These are phyloP conservation scores for Phytophthora ohioensis DNA, from an alignment of 352 stramenopile species.

Conservation along the genomic window DNA sequence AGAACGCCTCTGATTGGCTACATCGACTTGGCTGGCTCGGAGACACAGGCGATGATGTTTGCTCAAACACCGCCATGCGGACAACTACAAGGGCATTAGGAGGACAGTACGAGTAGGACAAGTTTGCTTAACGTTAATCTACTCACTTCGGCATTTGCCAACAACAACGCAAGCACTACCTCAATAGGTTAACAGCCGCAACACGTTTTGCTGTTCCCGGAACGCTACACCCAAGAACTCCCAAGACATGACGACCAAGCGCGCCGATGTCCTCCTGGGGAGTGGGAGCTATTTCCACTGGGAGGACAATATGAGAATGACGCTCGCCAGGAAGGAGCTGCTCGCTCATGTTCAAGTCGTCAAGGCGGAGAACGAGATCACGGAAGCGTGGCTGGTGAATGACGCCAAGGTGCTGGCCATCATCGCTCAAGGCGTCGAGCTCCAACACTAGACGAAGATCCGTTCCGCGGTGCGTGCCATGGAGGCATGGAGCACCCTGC, in stretches of 20 bases:
- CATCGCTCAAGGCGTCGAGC: neutral
- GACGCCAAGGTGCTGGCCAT: neutral
- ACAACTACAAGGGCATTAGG: no score
- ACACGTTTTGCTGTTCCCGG: neutral
- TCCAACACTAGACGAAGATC: neutral
- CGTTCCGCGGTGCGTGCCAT: neutral
- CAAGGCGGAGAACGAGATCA: neutral
- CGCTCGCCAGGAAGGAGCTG: neutral
- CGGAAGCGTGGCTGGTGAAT: neutral
- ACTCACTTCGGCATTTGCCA: neutral
- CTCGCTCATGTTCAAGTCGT: neutral
- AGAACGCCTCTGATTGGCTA: no score
- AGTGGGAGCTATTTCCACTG: neutral
- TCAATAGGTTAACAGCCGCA: neutral
- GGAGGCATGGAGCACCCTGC: neutral
- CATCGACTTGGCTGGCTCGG: no score
- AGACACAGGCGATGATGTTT: no score
- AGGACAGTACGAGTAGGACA: neutral
- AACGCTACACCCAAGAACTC: neutral
- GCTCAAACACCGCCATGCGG: no score
- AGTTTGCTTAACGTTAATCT: neutral
- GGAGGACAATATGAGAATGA: neutral
- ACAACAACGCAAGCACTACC: neutral
- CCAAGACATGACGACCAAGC: neutral
- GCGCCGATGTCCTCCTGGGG: neutral